A percentile compares a stretch with the other conserved stretches of the same genome.
These are phyloP conservation scores for Pseudozyma sp. DNA, from an alignment of 1,284 basidiomycete genomes.

Conservation along the genomic window DNA sequence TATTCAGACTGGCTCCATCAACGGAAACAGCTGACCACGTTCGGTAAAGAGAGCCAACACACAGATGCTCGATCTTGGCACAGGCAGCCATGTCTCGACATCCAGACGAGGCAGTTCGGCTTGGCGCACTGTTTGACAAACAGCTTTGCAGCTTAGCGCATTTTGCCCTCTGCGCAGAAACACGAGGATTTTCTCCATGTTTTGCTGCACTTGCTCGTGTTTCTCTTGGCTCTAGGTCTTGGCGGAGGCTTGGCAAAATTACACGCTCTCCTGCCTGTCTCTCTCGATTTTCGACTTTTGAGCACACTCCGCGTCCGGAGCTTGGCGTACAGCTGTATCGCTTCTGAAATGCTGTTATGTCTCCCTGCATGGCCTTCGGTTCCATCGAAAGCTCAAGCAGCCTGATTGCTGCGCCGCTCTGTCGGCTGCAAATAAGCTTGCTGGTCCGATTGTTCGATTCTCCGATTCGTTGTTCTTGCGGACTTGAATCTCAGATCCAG, in stretches of 20 bases:
- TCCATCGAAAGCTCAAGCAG: neutral
- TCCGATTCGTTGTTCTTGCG: neutral
- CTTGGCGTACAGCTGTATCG: constrained; percentile 19
- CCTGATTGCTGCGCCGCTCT: neutral
- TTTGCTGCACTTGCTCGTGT: neutral
- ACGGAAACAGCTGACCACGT: no score
- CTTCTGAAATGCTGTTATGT: neutral
- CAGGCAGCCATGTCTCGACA: neutral
- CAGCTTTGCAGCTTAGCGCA: neutral
- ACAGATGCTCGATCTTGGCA: constrained; percentile 4
- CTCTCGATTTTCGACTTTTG: neutral
- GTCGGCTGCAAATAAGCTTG: no score
- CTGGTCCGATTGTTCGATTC: no score
- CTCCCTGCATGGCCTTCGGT: constrained; percentile 17
- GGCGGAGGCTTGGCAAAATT: constrained; percentile 37
- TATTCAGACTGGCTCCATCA: no score
- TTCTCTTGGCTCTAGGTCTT: constrained; percentile 29
- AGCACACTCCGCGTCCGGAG: constrained; percentile 6
- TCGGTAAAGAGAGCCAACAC: no score
- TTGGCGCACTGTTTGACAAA: constrained; percentile 29
- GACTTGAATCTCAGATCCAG: no score
- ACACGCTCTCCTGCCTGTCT: neutral
- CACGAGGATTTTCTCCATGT: neutral
- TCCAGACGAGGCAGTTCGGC: neutral
- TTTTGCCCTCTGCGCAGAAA: neutral